Evolutionary conservation across 768 basidiomycete genomes (phyloP).

Genomic region (Leucosporidium yakuticum): DNA sequence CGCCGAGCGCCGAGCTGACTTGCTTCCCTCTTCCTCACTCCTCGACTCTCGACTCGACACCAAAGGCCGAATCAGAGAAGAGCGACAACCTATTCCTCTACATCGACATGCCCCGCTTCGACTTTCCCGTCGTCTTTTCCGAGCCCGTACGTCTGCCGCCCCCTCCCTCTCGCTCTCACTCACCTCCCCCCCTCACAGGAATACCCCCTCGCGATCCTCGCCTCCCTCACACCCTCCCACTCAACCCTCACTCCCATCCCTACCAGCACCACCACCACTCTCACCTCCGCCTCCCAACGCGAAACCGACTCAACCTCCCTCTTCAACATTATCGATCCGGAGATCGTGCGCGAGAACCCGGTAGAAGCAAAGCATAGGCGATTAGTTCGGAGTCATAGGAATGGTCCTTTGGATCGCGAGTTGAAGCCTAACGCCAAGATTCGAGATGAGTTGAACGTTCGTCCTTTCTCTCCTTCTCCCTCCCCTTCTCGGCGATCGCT

Average conservation of each 20-base stretch:
- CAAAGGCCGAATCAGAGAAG: slow-evolving; percentile 78
- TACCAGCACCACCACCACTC: slow-evolving; percentile 43
- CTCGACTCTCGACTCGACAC: no score
- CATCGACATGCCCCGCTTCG: slow-evolving; percentile 90
- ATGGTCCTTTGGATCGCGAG: slow-evolving; percentile 89
- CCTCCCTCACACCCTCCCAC: slow-evolving; percentile 36
- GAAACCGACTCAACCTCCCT: slow-evolving; percentile 54
- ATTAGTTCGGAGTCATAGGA: slow-evolving; percentile 86
- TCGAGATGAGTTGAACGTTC: slow-evolving; percentile 80
- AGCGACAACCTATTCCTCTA: slow-evolving; percentile 93
- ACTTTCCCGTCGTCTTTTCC: slow-evolving; percentile 92
- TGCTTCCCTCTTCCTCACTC: no score
- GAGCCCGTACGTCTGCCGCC: slow-evolving; percentile 59
- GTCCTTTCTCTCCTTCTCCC: no score
- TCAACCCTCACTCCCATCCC: slow-evolving; percentile 24
- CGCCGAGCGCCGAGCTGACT: neutral
- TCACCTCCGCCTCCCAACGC: slow-evolving; percentile 65
- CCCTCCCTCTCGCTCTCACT: no score
- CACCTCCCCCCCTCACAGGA: slow-evolving; percentile 10
- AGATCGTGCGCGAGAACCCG: slow-evolving; percentile 83
- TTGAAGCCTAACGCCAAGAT: slow-evolving; percentile 95
- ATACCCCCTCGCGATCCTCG: slow-evolving; percentile 35
- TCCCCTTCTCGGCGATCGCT: neutral
- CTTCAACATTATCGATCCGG: slow-evolving; percentile 87
- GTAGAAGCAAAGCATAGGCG: slow-evolving; percentile 96